A percentile compares a stretch with the other conserved stretches of the same genome.
phyloP scores from a whole-genome alignment of 1,139 yeast species.

The Arxiozyma bovina region DNA sequence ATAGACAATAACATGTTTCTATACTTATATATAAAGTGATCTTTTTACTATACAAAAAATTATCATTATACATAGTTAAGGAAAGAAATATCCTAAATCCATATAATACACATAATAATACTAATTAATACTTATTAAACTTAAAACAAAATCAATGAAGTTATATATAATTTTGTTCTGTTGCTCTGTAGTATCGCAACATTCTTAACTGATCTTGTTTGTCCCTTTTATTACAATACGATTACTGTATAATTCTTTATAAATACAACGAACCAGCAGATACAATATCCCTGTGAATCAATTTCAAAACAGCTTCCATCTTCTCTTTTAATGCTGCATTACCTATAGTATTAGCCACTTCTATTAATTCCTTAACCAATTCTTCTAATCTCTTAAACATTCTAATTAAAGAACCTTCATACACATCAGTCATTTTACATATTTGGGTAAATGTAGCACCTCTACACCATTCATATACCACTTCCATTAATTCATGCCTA shows the following conservation, averaged over 20 bases:
- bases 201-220: not conserved
- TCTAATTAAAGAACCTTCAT: conserved; percentile 91
- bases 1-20: not conserved
- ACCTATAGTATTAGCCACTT: conserved; percentile 90
- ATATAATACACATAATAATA: not conserved
- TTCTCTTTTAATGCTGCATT: conserved; percentile 76
- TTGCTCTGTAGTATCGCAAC: not conserved
- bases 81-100: too few species aligned
- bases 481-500: conserved; percentile 92
- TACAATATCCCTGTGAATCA: conserved; percentile 92
- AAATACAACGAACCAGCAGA: conserved; percentile 82
- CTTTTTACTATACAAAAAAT: not conserved
- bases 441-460: conserved; percentile 95
- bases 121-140: too few species aligned
- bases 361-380: conserved; percentile 77
- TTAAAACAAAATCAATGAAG: too few species aligned
- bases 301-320: conserved; percentile 75
- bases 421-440: conserved; percentile 97
- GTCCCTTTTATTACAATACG: not conserved
- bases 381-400: conserved; percentile 92
- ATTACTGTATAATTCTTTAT: conserved; percentile 7
- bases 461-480: conserved; percentile 91
- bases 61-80: too few species aligned
- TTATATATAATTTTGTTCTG: too few species aligned
- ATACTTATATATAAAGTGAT: not conserved